Base-by-base conservation (phyloP, 148 eudicot species). In the Rhododendron ovatum region DNA sequence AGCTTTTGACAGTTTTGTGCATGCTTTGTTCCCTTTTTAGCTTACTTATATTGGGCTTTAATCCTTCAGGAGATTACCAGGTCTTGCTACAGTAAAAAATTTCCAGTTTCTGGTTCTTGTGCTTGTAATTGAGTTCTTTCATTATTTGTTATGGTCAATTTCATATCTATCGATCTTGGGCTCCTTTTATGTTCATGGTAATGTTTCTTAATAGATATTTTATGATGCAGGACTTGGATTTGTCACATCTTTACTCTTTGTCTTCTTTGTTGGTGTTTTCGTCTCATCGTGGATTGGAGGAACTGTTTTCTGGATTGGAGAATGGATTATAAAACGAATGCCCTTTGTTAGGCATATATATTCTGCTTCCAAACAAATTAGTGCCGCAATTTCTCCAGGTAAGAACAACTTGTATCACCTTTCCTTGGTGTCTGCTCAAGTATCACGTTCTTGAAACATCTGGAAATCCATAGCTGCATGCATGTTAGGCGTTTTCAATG, bases 201-300 rank as follows among this genome's bases (percentile, higher is more conserved):
- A 39, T 10, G 14, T 73, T 53, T 69, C 22, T 86, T 81, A 35
- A 71, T 37, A 20, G 6, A 24, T 7, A 53, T 59, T 69, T 45
- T 84, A n/a, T 84, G 78, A 41, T 89, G 87, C 98, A 96, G 98
- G 98, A 87, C 94, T 96, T 86, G 98, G 98, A 33, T 96, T 96
- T 87, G 86, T 96, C 88, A 96, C 98, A 67, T 93, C 98, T 1
- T 88, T 96, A 87, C 84, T 92, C 84, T 94, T 94, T 86, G 96
- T 96, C 50, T 96, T 96, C 91, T 92, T 96, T 87, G 94, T 94
- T 83, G 98, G 98, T 24, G 94, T 96, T 59, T 96, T 96, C 84
- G 96, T 94, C 82, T 94, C 98, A 76, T 96, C 98, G 81, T 96
- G 98, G 98, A 82, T 93, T 92, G 98, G 98, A 79, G 96, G 96